A percentile compares a stretch with the other conserved stretches of the same genome.
Evolutionary conservation across 2,329 filamentous ascomycete genomes (phyloP).

Genomic region (Aspergillus bombycis): DNA sequence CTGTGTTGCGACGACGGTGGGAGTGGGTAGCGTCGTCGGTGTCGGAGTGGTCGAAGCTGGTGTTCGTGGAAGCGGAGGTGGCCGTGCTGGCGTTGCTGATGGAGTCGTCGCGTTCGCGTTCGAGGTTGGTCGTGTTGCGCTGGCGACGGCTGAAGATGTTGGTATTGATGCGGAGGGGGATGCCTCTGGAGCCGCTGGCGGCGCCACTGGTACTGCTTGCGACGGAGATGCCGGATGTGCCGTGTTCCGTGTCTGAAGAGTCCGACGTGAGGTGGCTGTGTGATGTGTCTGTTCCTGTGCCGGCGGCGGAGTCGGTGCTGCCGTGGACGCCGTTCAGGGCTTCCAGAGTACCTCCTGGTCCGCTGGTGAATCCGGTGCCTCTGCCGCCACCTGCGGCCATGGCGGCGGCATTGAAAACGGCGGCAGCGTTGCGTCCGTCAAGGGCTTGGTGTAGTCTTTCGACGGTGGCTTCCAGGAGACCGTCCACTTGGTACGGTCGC

Average conservation of each 20-base stretch:
- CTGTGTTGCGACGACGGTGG: slow-evolving; percentile 45
- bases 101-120: slow-evolving; percentile 44
- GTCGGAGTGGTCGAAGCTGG: slow-evolving; percentile 43
- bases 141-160: slow-evolving; percentile 33
- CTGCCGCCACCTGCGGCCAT: slow-evolving; percentile 96
- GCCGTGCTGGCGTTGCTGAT: slow-evolving; percentile 41
- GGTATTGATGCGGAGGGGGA: slow-evolving; percentile 46
- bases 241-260: slow-evolving; percentile 45
- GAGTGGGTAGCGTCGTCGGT: slow-evolving; percentile 43
- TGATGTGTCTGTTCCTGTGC: slow-evolving; percentile 25
- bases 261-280: slow-evolving; percentile 39
- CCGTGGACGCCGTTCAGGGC: slow-evolving; percentile 43
- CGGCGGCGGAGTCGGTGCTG: slow-evolving; percentile 26
- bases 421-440: slow-evolving; percentile 91
- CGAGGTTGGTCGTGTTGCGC: slow-evolving; percentile 28
- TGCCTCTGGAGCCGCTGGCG: slow-evolving; percentile 30
- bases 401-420: slow-evolving; percentile 96
- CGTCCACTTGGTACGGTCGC: slow-evolving; percentile 89
- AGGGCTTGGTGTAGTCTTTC: slow-evolving; percentile 86
- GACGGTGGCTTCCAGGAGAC: slow-evolving; percentile 87
- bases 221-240: slow-evolving; percentile 29
- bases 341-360: slow-evolving; percentile 50
- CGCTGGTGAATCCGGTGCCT: slow-evolving; percentile 71
- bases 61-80: slow-evolving; percentile 42
- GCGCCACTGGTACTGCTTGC: slow-evolving; percentile 32